phyloP scores from a whole-genome alignment of 2,329 filamentous ascomycete genomes.

The Hypoxylon sp. region DNA sequence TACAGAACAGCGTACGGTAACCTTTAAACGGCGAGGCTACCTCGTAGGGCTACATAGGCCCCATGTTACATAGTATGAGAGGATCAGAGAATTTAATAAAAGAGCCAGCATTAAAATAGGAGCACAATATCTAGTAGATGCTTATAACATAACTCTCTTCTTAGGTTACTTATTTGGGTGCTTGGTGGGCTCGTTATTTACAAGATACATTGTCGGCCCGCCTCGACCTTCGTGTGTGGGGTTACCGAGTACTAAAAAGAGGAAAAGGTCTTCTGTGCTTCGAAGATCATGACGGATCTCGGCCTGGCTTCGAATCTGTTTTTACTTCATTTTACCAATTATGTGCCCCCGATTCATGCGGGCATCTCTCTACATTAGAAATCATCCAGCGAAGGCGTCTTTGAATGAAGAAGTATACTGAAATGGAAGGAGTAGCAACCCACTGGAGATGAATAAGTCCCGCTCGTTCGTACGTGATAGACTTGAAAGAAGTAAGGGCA shows the following conservation, averaged over 20 bases:
- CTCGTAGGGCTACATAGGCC: neutral
- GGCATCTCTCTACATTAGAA: neutral
- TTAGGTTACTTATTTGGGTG: neutral
- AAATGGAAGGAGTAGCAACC: neutral
- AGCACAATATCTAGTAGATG: neutral
- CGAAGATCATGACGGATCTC: neutral
- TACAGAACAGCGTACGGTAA: neutral
- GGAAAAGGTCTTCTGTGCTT: conserved; percentile 3
- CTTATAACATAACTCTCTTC: neutral
- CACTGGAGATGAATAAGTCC: neutral
- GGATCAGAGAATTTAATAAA: neutral
- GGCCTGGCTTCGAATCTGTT: neutral
- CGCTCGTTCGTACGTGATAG: neutral
- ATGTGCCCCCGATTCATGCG: neutral
- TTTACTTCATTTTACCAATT: neutral
- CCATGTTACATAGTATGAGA: no score
- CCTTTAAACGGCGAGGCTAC: neutral
- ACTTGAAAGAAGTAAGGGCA: neutral
- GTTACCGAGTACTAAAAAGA: conserved; percentile 18
- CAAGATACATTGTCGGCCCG: conserved; percentile 15
- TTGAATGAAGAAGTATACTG: conserved; percentile 1
- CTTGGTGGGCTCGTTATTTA: conserved; percentile 6
- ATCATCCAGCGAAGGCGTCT: neutral
- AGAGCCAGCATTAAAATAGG: neutral
- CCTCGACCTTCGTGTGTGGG: conserved; percentile 24